phyloP scores from a whole-genome alignment of 306 rosid species.

The Vigna radiata region DNA sequence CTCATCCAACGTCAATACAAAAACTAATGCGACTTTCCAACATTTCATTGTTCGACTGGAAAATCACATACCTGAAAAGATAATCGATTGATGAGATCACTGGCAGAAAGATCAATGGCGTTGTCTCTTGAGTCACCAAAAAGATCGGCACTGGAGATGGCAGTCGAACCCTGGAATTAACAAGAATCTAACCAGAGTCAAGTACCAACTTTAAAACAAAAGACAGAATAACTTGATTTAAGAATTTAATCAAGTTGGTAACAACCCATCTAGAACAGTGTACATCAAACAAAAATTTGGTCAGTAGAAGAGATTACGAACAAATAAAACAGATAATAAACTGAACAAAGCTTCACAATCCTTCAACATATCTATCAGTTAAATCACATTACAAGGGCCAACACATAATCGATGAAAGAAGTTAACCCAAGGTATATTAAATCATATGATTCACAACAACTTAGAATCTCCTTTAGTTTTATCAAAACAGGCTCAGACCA shows the following conservation, averaged over 20 bases:
- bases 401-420: too few species aligned
- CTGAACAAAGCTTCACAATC: too few species aligned
- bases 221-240: not conserved
- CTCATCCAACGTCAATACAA: slow-evolving; percentile 14
- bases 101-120: slow-evolving; percentile 68
- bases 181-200: slow-evolving; percentile 30
- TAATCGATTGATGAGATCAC: slow-evolving; percentile 77
- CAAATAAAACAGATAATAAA: not conserved
- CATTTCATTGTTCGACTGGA: not conserved
- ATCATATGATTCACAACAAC: too few species aligned
- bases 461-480: too few species aligned
- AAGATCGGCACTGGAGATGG: slow-evolving; percentile 95
- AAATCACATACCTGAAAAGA: slow-evolving; percentile 73
- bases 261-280: not conserved
- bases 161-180: slow-evolving; percentile 65
- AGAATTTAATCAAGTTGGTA: slow-evolving; percentile 14
- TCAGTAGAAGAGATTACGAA: not conserved
- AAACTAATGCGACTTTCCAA: not conserved
- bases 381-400: too few species aligned
- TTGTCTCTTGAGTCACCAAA: slow-evolving; percentile 67
- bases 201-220: slow-evolving; percentile 10
- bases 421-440: too few species aligned
- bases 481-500: too few species aligned
- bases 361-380: too few species aligned
- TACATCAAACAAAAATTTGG: not conserved